Conservation (phyloP, 495 filamentous ascomycete genomes). For the Tetracladium setigerum region DNA sequence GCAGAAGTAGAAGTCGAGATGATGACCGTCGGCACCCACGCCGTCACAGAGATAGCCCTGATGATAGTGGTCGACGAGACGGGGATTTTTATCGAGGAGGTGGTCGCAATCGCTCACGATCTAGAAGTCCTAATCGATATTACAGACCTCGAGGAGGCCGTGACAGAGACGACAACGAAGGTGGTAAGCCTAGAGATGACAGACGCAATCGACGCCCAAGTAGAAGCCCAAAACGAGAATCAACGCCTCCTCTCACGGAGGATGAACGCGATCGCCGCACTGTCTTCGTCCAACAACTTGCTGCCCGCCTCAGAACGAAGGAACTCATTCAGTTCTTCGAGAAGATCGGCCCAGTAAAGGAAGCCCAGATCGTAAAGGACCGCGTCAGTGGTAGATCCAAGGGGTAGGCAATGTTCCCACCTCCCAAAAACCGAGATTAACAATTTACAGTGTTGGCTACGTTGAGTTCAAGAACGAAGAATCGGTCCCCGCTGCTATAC, state of each 20-base stretch:
- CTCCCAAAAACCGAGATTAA: conserved; percentile 25
- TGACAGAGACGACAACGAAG: conserved; percentile 39
- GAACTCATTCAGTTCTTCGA: conserved; percentile 95
- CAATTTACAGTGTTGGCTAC: conserved; percentile 75
- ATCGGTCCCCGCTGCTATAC: conserved; percentile 85
- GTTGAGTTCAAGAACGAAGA: conserved; percentile 98
- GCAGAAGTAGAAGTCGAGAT: conserved; percentile 74
- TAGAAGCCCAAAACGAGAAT: conserved; percentile 39
- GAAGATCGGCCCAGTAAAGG: conserved; percentile 90
- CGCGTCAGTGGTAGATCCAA: conserved; percentile 94
- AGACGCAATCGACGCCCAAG: conserved; percentile 46
- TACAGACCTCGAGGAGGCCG: conserved; percentile 63
- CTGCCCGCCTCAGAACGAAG: conserved; percentile 82
- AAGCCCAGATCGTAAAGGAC: conserved; percentile 99
- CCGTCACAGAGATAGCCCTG: conserved; percentile 65
- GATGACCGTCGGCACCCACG: conserved; percentile 72
- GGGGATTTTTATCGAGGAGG: conserved; percentile 71
- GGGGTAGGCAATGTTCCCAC: conserved; percentile 55
- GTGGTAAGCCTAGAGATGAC: conserved; percentile 34
- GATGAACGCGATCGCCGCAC: conserved; percentile 96
- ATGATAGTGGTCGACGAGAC: conserved; percentile 53
- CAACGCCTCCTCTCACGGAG: conserved; percentile 66
- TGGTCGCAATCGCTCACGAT: conserved; percentile 62
- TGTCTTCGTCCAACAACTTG: conserved; percentile 97
- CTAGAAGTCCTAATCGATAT: conserved; percentile 69